Evolutionary conservation across 768 basidiomycete species (phyloP), one percentile per base, ranked within the genome.

Genomic region (Termitomyces sp.): DNA sequence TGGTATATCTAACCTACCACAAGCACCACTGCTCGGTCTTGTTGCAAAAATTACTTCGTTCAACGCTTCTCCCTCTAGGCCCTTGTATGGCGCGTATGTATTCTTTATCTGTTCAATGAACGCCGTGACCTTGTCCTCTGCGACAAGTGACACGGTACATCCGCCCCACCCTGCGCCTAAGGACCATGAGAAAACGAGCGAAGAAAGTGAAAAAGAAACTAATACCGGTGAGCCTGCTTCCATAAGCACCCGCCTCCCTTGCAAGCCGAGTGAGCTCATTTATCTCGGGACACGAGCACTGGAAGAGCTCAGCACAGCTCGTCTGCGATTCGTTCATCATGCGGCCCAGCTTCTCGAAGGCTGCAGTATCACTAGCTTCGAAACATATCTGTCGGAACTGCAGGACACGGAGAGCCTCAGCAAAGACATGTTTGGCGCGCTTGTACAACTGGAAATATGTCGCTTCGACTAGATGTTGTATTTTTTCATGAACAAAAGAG

Each of bases 81-180:
- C 75, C 60, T 73, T 72, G 69, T 90, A 93, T n/a, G 86, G 81
- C 18, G 67, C 70, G 67, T 92, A 94, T 4, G 70, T 72, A n/a
- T 72, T 72, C 65, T 76, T 80, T 18, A 94, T 72, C 61, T 77
- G 76, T 60, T 72, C 66, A 46, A 93, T 86, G 68, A 95, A 94
- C 8, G 64, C 59, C 0, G 80, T 77, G 2, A 90, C 88, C 45
- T 81, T 65, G 20, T 74, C 70, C 65, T 88, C 86, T 7, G 82
- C 78, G 16, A 94, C 86, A 20, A 94, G 79, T 7, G 90, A 92
- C 22, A 94, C 87, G 0, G 88, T 89, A 65, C 92, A 94, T 5
- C 93, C 93, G 38, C 94, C 94, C 92, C 92, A 96, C 3, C 92
- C 92, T 0, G 92, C 92, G 30, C 90, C 89, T 90, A 47, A 26